Conservation (phyloP, 2,329 filamentous ascomycete species). For the Colletotrichum sojae region DNA sequence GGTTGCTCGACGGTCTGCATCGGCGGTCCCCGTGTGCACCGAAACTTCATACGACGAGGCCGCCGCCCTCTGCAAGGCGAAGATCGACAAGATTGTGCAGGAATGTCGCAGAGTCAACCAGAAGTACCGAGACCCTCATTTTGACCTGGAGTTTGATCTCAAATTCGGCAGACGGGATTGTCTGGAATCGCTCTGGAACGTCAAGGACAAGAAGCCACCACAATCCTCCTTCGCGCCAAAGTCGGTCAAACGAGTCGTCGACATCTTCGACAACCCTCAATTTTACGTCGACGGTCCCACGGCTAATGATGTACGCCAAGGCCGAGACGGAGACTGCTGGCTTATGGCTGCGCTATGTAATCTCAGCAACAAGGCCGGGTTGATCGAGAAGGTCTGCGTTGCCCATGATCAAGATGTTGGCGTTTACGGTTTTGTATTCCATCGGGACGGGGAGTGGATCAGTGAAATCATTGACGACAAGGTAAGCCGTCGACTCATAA, state of each 20-base stretch:
- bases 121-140: conserved; percentile 89
- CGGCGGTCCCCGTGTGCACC: conserved; percentile 59
- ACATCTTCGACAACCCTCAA: conserved; percentile 82
- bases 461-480: conserved; percentile 72
- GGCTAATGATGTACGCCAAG: conserved; percentile 84
- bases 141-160: conserved; percentile 85
- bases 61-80: conserved; percentile 75
- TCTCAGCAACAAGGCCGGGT: conserved; percentile 78
- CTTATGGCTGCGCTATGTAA: conserved; percentile 85
- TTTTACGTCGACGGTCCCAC: conserved; percentile 86
- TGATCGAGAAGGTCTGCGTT: conserved; percentile 83
- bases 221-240: conserved; percentile 55
- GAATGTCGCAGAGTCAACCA: conserved; percentile 84
- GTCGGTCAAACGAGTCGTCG: conserved; percentile 77
- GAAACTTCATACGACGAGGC: conserved; percentile 81
- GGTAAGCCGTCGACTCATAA: conserved; percentile 44
- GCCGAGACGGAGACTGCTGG: conserved; percentile 87
- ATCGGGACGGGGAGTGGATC: conserved; percentile 83
- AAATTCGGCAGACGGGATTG: conserved; percentile 70
- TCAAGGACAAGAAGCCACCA: conserved; percentile 40
- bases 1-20: conserved; percentile 69
- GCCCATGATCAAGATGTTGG: conserved; percentile 80
- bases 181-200: conserved; percentile 60
- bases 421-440: conserved; percentile 89
- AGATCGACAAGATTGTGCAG: conserved; percentile 72